A percentile compares a stretch with the other conserved stretches of the same genome.
Conservation (phyloP, 352 stramenopile species). For the Pseudoperonospora humuli region DNA sequence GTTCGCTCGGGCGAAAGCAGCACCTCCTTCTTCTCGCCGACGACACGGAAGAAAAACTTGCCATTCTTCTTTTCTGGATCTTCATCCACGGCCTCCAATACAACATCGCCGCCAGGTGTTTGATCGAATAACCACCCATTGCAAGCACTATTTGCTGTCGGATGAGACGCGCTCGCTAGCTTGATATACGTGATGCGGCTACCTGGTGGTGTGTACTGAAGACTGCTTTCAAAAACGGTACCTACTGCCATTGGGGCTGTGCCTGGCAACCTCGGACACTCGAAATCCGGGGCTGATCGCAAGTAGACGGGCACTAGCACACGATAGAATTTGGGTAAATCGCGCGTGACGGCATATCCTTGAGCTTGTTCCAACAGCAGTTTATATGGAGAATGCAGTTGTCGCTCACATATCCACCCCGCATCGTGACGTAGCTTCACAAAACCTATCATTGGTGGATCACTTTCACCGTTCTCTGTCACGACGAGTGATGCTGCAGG, state of each 20-base stretch:
- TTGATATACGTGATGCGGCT: slow-evolving; percentile 80
- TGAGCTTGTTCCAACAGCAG: slow-evolving; percentile 62
- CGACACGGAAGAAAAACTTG: slow-evolving; percentile 77
- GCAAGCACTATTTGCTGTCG: slow-evolving; percentile 24
- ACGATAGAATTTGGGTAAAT: slow-evolving; percentile 70
- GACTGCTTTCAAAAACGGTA: slow-evolving; percentile 69
- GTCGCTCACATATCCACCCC: slow-evolving; percentile 71
- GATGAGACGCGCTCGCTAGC: slow-evolving; percentile 43
- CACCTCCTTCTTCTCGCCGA: slow-evolving; percentile 62
- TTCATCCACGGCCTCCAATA: slow-evolving; percentile 63
- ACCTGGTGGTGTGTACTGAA: slow-evolving; percentile 71
- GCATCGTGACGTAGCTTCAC: slow-evolving; percentile 77
- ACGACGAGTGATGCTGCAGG: slow-evolving; percentile 16
- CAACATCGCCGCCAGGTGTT: slow-evolving; percentile 52
- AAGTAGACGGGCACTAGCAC: slow-evolving; percentile 60
- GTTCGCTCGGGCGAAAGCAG: slow-evolving; percentile 60
- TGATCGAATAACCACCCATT: slow-evolving; percentile 68
- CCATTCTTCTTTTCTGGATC: slow-evolving; percentile 72
- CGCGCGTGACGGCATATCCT: slow-evolving; percentile 54
- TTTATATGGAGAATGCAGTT: slow-evolving; percentile 36
- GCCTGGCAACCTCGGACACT: slow-evolving; percentile 61
- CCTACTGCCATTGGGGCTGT: slow-evolving; percentile 52
- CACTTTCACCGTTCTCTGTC: slow-evolving; percentile 4
- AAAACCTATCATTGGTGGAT: slow-evolving; percentile 46
- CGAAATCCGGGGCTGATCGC: slow-evolving; percentile 66